Percentiles rank a stretch among this genome's conserved stretches.
Conservation (phyloP, 768 basidiomycete species). For the Panus rudis region DNA sequence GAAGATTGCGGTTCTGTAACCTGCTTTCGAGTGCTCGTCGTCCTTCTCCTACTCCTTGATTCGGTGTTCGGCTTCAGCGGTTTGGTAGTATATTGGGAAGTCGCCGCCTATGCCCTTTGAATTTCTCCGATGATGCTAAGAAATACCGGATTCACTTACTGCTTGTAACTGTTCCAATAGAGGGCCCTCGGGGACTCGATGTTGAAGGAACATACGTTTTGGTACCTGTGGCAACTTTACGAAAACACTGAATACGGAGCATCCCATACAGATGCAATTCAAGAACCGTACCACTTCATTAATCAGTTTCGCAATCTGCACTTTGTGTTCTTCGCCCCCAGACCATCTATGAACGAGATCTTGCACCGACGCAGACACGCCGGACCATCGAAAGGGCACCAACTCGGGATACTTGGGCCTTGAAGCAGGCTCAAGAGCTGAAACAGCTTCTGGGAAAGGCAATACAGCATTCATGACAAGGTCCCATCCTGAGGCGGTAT, state of each 20-base stretch:
- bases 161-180: constrained; percentile 53
- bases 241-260: neutral
- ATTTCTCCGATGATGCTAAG: neutral
- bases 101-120: constrained; percentile 15
- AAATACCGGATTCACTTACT: constrained; percentile 29
- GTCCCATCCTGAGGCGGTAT: no score
- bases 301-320: constrained; percentile 40
- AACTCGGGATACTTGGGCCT: no score
- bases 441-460: no score
- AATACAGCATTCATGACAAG: no score
- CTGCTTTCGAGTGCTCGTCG: no score
- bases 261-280: neutral
- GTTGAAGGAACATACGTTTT: constrained; percentile 43
- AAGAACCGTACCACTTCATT: constrained; percentile 36
- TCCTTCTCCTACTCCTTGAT: constrained; percentile 31
- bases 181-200: constrained; percentile 49
- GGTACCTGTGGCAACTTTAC: constrained; percentile 2
- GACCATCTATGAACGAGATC: constrained; percentile 57
- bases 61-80: constrained; percentile 56
- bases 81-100: constrained; percentile 47
- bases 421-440: no score
- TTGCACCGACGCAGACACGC: constrained; percentile 43
- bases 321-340: constrained; percentile 47
- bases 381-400: constrained; percentile 35
- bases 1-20: no score